Base-by-base conservation (phyloP, 2,329 filamentous ascomycete genomes). In the Aureobasidium sp. region DNA sequence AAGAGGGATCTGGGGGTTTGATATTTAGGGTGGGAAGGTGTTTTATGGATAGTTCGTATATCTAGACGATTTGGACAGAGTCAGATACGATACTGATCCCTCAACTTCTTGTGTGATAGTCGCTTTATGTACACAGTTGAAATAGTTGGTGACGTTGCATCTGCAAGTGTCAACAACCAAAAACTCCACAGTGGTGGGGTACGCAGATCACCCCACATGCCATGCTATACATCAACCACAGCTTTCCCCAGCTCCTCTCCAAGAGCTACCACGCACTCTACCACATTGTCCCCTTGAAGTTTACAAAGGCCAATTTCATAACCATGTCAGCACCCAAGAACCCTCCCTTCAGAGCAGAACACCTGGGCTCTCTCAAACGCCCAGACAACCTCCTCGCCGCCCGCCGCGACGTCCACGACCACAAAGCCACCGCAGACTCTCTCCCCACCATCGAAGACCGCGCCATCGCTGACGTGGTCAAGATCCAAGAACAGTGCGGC, bases 261-360 rank as follows among this genome's bases (percentile, higher is more conserved):
- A 29, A 22, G 20, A 52, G n/a, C 15, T 31, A 6, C 15, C 22
- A n/a, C 41, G 17, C 11, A 25, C 17, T 34, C 27, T 31, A n/a
- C 14, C 36, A 27, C 36, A 3, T 20, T 44, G 34, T 34, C 2
- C 15, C 5, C 42, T 31, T 11, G 2, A 7, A 22, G 1, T 29
- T 34, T 14, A 14, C 29, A 15, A n/a, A 4, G 20, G 1, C 17
- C 20, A 17, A 9, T 2, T 14, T 5, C 0, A 11, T 15, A 20
- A 41, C 9, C 22, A 59, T 59, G 56, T 15, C 64, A 68, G 70
- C 67, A 39, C 67, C 76, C 71, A 75, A 75, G 63, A 71, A 76
- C 63, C 82, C 83, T 29, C 86, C 84, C 44, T 89, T 88, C 74
- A 81, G 87, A 68, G 85, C 86, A 62, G 86, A 89, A 52, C 65